These are phyloP conservation scores for Epichloe gansuensis DNA, from an alignment of 2,329 filamentous ascomycete genomes.

Conservation along the genomic window DNA sequence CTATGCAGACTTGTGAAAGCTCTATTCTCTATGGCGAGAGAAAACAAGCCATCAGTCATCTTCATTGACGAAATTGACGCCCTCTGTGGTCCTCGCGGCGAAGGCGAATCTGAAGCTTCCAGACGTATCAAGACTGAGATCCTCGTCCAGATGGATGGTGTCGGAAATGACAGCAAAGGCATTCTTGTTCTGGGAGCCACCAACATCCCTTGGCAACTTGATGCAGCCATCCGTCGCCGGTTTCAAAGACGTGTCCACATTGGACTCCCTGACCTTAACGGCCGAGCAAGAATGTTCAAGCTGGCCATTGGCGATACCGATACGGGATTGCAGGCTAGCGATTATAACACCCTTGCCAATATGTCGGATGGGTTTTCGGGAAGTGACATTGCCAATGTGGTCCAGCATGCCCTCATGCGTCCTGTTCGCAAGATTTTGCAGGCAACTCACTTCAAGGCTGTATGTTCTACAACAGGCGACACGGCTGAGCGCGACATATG, in stretches of 20 bases:
- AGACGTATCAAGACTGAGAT: slow-evolving; percentile 97
- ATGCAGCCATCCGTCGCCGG: slow-evolving; percentile 85
- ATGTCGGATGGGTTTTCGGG: slow-evolving; percentile 90
- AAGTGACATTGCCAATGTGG: slow-evolving; percentile 88
- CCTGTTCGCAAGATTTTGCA: slow-evolving; percentile 94
- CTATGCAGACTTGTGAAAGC: slow-evolving; percentile 72
- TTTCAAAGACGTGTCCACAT: slow-evolving; percentile 97
- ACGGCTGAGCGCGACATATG: neutral
- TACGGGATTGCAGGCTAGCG: slow-evolving; percentile 63
- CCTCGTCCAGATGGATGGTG: slow-evolving; percentile 97
- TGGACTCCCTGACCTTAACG: slow-evolving; percentile 73
- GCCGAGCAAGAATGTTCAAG: slow-evolving; percentile 90
- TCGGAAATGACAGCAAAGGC: slow-evolving; percentile 87
- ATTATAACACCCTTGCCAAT: slow-evolving; percentile 68
- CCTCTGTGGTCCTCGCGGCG: slow-evolving; percentile 78
- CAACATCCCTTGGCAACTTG: slow-evolving; percentile 97
- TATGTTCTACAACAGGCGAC: slow-evolving; percentile 25
- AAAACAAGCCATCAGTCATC: slow-evolving; percentile 96
- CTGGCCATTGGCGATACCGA: slow-evolving; percentile 87
- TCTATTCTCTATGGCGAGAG: slow-evolving; percentile 92
- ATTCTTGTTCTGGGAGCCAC: slow-evolving; percentile 92
- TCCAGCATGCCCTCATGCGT: slow-evolving; percentile 95
- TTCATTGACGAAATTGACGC: slow-evolving; percentile 98
- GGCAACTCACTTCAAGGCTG: slow-evolving; percentile 94
- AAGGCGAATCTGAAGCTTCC: slow-evolving; percentile 95